phyloP scores from a whole-genome alignment of 352 stramenopile species.

The Pythium brachiatum region DNA sequence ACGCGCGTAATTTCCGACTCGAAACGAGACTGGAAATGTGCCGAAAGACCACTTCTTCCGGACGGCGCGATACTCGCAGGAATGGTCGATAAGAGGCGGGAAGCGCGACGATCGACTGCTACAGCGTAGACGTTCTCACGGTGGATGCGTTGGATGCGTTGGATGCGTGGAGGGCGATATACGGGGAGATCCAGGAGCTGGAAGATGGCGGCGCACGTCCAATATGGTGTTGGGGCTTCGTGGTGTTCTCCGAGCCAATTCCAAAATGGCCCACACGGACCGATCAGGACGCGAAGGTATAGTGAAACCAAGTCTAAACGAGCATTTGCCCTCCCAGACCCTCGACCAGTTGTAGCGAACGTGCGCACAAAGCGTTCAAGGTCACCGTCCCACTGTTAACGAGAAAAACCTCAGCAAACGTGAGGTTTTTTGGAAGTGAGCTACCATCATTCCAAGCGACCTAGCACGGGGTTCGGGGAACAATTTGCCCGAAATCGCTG shows the following conservation, averaged over 20 bases:
- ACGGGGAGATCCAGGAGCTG: background rate
- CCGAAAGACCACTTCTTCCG: slow-evolving; percentile 23
- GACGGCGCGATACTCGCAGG: background rate
- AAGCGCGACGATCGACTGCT: background rate
- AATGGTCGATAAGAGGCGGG: background rate
- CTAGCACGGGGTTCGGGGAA: background rate
- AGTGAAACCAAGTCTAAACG: slow-evolving; percentile 7
- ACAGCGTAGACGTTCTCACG: background rate
- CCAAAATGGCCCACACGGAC: background rate
- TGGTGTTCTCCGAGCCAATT: slow-evolving; percentile 10
- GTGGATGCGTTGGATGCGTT: no score
- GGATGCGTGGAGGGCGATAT: no score
- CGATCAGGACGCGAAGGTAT: background rate
- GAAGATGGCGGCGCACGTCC: background rate
- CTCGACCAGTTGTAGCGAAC: slow-evolving; percentile 3
- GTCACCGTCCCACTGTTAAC: background rate
- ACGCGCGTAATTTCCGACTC: slow-evolving; percentile 2
- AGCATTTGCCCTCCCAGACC: background rate
- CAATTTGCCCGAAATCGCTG: background rate
- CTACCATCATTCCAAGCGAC: slow-evolving; percentile 6
- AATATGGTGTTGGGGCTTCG: background rate
- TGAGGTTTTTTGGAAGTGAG: background rate
- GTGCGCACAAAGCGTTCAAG: background rate
- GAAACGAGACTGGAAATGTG: slow-evolving; percentile 3
- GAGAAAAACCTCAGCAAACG: background rate